These are phyloP conservation scores for Teratosphaeria nubilosa DNA, from an alignment of 2,329 filamentous ascomycete species.

Conservation along the genomic window DNA sequence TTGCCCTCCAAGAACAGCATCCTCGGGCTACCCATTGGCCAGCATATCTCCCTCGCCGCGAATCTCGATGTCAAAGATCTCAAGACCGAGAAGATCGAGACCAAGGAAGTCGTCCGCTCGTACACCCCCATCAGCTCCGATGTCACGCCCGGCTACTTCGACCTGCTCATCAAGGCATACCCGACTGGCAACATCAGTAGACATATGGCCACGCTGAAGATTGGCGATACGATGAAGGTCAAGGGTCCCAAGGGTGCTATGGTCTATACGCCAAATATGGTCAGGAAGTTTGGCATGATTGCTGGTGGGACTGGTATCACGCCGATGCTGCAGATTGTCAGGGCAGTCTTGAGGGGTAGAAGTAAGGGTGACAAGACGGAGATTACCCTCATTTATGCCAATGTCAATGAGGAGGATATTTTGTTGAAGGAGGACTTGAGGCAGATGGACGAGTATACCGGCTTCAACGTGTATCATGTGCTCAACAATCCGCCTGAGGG, in stretches of 20 bases:
- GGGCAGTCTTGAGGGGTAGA: constrained; percentile 55
- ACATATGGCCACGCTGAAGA: constrained; percentile 70
- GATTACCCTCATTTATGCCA: constrained; percentile 93
- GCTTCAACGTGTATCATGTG: constrained; percentile 86
- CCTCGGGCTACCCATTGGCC: constrained; percentile 92
- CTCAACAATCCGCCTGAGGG: constrained; percentile 88
- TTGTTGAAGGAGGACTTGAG: constrained; percentile 89
- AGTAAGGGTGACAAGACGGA: constrained; percentile 61
- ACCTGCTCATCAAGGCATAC: constrained; percentile 96
- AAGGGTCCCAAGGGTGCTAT: constrained; percentile 94
- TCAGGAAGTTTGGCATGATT: constrained; percentile 93
- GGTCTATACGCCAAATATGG: constrained; percentile 95
- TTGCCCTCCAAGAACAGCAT: constrained; percentile 69
- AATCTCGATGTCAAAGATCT: constrained; percentile 56
- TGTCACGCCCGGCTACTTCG: constrained; percentile 82
- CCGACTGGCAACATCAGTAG: constrained; percentile 95
- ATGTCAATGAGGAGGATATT: constrained; percentile 88
- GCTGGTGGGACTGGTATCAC: constrained; percentile 96
- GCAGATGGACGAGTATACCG: constrained; percentile 63
- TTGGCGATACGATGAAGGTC: constrained; percentile 83
- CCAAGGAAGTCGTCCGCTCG: constrained; percentile 78
- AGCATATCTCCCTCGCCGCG: constrained; percentile 94
- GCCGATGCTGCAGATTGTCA: constrained; percentile 93
- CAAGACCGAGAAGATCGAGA: constrained; percentile 56
- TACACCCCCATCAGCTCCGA: constrained; percentile 90